These are phyloP conservation scores for Neurospora sp. DNA, from an alignment of 495 filamentous ascomycete species.

Conservation along the genomic window DNA sequence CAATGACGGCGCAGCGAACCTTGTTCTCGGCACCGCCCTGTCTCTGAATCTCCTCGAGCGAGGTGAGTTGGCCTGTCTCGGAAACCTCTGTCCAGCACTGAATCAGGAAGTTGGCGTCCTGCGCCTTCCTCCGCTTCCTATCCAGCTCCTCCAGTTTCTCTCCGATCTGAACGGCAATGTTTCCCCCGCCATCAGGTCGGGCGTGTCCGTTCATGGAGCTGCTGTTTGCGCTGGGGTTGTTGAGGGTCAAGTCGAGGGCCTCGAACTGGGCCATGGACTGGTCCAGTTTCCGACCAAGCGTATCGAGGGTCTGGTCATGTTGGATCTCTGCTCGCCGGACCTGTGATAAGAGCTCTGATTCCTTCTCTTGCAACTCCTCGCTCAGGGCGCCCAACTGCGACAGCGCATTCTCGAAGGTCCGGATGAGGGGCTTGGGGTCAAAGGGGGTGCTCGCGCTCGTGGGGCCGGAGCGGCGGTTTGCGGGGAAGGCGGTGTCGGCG, in stretches of 20 bases:
- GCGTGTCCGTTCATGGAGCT: conserved; percentile 26
- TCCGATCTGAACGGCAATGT: conserved; percentile 89
- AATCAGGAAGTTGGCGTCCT: conserved; percentile 89
- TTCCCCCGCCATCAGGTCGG: conserved; percentile 56
- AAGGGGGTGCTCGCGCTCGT: conserved; percentile 62
- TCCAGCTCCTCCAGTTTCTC: conserved; percentile 89
- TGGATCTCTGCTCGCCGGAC: conserved; percentile 87
- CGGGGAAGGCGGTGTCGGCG: conserved; percentile 69
- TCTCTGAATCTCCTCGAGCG: conserved; percentile 69
- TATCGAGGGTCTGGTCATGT: conserved; percentile 79
- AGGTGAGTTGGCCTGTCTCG: conserved; percentile 68
- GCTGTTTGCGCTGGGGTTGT: conserved; percentile 24
- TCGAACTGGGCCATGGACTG: conserved; percentile 86
- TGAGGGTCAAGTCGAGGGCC: conserved; percentile 71
- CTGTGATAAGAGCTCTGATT: conserved; percentile 81
- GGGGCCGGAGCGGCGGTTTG: conserved; percentile 61
- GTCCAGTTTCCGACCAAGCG: conserved; percentile 75
- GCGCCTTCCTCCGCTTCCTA: conserved; percentile 74
- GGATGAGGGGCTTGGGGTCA: conserved; percentile 93
- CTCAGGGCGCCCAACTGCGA: conserved; percentile 68
- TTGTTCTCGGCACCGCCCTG: conserved; percentile 76
- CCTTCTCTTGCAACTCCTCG: conserved; percentile 71
- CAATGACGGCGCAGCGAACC: conserved; percentile 80
- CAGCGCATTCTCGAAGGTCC: conserved; percentile 80
- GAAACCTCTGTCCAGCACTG: conserved; percentile 93